Evolutionary conservation across 2,329 filamentous ascomycete genomes (phyloP).

Genomic region (Furcasterigmium furcatum): DNA sequence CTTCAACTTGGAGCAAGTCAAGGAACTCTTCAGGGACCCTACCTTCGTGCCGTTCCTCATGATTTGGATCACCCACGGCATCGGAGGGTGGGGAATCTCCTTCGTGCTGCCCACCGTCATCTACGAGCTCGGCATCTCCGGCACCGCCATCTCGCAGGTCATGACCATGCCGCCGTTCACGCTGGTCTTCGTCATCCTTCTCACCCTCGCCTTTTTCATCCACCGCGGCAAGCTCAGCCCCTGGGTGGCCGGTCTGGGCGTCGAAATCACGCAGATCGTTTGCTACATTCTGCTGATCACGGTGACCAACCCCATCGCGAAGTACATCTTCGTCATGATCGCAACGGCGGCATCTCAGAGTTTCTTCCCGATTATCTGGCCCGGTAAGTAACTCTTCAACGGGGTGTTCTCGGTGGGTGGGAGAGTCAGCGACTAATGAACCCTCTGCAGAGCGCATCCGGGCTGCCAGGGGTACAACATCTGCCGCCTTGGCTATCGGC

Average conservation of each 20-base stretch:
- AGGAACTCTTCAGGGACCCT: conserved; percentile 13
- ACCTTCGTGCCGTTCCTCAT: conserved; percentile 18
- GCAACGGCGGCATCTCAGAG: conserved; percentile 32
- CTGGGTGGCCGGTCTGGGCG: conserved; percentile 18
- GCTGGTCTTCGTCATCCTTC: conserved; percentile 18
- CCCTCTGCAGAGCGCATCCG: conserved; percentile 27
- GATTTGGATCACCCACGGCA: conserved; percentile 22
- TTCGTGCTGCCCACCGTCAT: conserved; percentile 22
- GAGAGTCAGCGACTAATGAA: background rate
- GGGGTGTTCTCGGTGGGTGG: background rate
- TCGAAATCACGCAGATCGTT: conserved; percentile 28
- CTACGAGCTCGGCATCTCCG: conserved; percentile 20
- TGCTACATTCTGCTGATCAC: conserved; percentile 36
- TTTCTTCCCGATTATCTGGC: conserved; percentile 35
- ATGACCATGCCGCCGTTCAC: conserved; percentile 22
- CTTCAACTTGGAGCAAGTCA: conserved; percentile 14
- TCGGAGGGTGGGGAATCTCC: conserved; percentile 22
- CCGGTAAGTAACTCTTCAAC: conserved; percentile 15
- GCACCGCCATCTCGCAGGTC: conserved; percentile 19
- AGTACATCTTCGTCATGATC: conserved; percentile 33
- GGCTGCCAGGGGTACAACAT: conserved; percentile 32
- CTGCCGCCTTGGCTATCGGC: conserved; percentile 31
- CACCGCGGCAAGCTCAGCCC: conserved; percentile 16
- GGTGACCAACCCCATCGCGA: conserved; percentile 26
- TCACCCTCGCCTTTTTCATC: conserved; percentile 16